phyloP scores from a whole-genome alignment of 306 rosid genomes.

The Vigna trinervia region DNA sequence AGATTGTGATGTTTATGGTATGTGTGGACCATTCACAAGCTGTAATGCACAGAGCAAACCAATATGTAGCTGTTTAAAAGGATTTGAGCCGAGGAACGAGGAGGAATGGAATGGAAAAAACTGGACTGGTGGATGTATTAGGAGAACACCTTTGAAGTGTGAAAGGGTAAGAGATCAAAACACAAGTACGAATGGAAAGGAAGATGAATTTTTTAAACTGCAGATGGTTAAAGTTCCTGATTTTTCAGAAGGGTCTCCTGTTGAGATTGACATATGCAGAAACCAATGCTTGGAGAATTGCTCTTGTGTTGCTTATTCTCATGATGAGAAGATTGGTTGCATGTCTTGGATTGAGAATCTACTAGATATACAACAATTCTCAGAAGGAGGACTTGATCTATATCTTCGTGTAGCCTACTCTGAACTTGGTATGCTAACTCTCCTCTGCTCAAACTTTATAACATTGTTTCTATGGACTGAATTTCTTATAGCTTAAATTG shows the following conservation, averaged over 20 bases:
- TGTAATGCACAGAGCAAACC: slow-evolving; percentile 48
- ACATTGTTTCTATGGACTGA: background rate
- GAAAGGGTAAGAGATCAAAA: slow-evolving; percentile 3
- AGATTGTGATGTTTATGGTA: slow-evolving; percentile 49
- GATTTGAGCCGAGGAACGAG: slow-evolving; percentile 52
- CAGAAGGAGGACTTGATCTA: slow-evolving; percentile 34
- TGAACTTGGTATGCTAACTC: slow-evolving; percentile 35
- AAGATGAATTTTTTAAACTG: slow-evolving; percentile 49
- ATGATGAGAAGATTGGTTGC: slow-evolving; percentile 38
- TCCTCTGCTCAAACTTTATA: background rate
- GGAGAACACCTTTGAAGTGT: slow-evolving; percentile 41
- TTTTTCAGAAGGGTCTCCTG: background rate
- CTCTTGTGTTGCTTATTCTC: slow-evolving; percentile 44
- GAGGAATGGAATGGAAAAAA: slow-evolving; percentile 45
- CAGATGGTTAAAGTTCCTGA: slow-evolving; percentile 48
- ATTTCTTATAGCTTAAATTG: background rate
- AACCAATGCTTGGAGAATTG: slow-evolving; percentile 39
- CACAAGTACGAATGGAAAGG: background rate
- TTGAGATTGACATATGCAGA: slow-evolving; percentile 17
- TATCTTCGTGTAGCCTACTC: slow-evolving; percentile 31
- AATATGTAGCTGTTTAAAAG: slow-evolving; percentile 55
- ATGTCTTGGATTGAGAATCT: slow-evolving; percentile 43
- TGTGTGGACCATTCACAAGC: slow-evolving; percentile 40
- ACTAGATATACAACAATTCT: slow-evolving; percentile 31
- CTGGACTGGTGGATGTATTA: slow-evolving; percentile 56